A percentile compares a stretch with the other conserved stretches of the same genome.
Conservation (phyloP, 495 filamentous ascomycete genomes). For the Cercophora scortea region DNA sequence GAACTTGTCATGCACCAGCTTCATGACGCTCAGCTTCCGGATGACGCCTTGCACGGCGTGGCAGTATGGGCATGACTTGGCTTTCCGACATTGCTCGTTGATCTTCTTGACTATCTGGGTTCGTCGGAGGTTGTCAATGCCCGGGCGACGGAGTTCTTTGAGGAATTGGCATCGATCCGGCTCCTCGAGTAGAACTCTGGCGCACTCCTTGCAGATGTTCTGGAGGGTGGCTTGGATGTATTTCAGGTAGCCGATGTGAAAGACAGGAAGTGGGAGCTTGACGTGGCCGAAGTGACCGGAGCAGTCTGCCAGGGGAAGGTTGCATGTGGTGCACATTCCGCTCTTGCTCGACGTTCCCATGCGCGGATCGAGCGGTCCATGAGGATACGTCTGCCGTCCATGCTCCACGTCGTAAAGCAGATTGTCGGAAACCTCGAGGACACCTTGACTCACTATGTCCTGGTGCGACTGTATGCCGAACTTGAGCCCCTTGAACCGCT, state of each 20-base stretch:
- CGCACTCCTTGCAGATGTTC: constrained; percentile 86
- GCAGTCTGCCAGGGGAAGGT: constrained; percentile 65
- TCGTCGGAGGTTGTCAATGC: constrained; percentile 78
- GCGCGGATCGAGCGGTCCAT: constrained; percentile 81
- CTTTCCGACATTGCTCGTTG: constrained; percentile 80
- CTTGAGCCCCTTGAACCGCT: constrained; percentile 85
- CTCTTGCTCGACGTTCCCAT: constrained; percentile 81
- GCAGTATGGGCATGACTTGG: constrained; percentile 68
- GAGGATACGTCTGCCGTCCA: constrained; percentile 56
- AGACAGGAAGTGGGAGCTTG: constrained; percentile 77
- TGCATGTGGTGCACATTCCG: constrained; percentile 71
- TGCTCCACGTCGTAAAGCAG: constrained; percentile 81
- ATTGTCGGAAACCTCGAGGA: constrained; percentile 84
- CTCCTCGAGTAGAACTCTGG: constrained; percentile 71
- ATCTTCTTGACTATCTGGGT: constrained; percentile 76
- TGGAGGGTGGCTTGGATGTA: constrained; percentile 82
- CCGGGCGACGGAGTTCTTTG: constrained; percentile 68
- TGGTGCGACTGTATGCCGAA: constrained; percentile 92
- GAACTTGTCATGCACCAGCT: constrained; percentile 91
- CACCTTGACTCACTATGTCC: constrained; percentile 88
- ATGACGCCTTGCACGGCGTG: constrained; percentile 77
- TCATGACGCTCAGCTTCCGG: constrained; percentile 78
- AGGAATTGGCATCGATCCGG: constrained; percentile 63
- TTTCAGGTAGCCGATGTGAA: constrained; percentile 93
- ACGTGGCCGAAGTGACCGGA: constrained; percentile 95